Evolutionary conservation across 83 land plant genomes (phyloP).

Genomic region (Thuja plicata): DNA sequence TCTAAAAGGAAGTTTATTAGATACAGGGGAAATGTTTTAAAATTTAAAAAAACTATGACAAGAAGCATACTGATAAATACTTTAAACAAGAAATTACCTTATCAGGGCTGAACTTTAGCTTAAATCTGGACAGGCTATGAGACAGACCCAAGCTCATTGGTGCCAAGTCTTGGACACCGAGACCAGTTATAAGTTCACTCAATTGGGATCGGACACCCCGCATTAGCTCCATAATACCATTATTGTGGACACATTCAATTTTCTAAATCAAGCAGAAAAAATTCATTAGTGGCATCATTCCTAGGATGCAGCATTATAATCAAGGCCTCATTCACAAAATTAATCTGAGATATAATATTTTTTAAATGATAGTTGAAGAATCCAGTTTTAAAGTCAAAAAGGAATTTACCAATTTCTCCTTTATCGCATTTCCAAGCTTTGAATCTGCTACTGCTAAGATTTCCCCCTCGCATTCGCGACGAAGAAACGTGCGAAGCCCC

Average conservation of each 20-base stretch:
- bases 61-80: not conserved
- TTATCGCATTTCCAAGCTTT: conserved; percentile 90
- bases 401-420: conserved; percentile 75
- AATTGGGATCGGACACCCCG: conserved; percentile 85
- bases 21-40: not conserved
- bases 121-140: conserved; percentile 93
- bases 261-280: conserved; percentile 44
- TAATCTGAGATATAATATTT: too few relatives aligned
- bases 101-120: conserved; percentile 96
- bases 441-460: conserved; percentile 93
- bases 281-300: conserved; percentile 1
- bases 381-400: not conserved
- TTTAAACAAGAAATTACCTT: conserved; percentile 49
- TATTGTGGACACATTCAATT: conserved; percentile 91
- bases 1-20: not conserved
- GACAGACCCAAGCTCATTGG: conserved; percentile 99
- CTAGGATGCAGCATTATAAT: not conserved
- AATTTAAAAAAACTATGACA: not conserved
- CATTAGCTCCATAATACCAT: conserved; percentile 86
- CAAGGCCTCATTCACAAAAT: not conserved
- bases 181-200: conserved; percentile 85
- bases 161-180: conserved; percentile 81
- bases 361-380: not conserved
- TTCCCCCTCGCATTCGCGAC: conserved; percentile 79
- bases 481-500: conserved; percentile 82